phyloP scores from a whole-genome alignment of 2,329 filamentous ascomycete species.

The Xylaria sp. region DNA sequence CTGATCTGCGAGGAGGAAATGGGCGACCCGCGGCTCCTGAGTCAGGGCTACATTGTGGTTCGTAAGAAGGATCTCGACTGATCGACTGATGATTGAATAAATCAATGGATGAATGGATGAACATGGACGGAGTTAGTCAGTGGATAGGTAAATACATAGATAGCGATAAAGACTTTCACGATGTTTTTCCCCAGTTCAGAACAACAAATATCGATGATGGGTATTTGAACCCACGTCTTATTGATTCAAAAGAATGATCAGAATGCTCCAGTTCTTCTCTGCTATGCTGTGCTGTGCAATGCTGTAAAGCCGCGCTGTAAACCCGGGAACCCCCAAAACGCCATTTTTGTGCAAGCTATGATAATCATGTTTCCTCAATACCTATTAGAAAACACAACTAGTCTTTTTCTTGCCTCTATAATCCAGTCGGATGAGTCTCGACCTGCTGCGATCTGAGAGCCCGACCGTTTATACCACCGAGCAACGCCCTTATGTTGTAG shows the following conservation, averaged over 20 bases:
- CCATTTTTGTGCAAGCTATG: slow-evolving; percentile 24
- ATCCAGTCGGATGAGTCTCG: background rate
- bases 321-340: slow-evolving; percentile 21
- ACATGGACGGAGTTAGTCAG: background rate
- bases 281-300: slow-evolving; percentile 16
- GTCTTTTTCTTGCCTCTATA: background rate
- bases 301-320: slow-evolving; percentile 7
- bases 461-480: slow-evolving; percentile 5
- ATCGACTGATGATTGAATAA: background rate
- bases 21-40: slow-evolving; percentile 59
- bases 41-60: slow-evolving; percentile 66
- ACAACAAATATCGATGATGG: background rate
- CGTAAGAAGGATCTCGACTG: slow-evolving; percentile 63
- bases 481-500: slow-evolving; percentile 11
- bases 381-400: background rate
- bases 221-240: background rate
- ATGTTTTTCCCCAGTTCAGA: slow-evolving; percentile 15
- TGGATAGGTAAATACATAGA: background rate
- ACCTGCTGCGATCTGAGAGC: background rate
- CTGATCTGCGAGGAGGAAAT: slow-evolving; percentile 62
- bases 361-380: slow-evolving; percentile 14
- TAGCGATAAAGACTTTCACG: slow-evolving; percentile 35
- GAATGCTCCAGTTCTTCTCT: slow-evolving; percentile 17
- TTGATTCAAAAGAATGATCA: background rate
- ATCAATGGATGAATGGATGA: background rate